phyloP scores from a whole-genome alignment of 768 basidiomycete species.

The Ramaria sp. region DNA sequence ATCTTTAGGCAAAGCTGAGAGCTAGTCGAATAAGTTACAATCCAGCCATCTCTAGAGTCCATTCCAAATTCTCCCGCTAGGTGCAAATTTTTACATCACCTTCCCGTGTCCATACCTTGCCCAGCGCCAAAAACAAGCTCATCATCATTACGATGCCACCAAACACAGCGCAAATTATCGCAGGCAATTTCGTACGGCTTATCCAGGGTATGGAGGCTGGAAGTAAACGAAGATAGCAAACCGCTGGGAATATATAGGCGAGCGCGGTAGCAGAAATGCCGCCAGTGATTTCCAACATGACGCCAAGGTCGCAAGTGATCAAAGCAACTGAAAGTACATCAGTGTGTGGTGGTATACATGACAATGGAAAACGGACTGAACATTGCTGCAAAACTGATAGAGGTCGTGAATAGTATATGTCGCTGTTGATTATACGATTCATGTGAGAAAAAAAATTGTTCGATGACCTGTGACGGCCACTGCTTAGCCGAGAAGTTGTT shows the following conservation, averaged over 20 bases:
- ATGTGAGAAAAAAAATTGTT: conserved; percentile 91
- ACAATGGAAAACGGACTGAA: conserved; percentile 40
- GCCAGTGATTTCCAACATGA: conserved; percentile 97
- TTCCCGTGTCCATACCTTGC: conserved; percentile 67
- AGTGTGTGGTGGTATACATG: background rate
- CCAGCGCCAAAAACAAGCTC: conserved; percentile 66
- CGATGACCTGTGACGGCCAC: conserved; percentile 55
- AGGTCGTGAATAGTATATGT: conserved; percentile 85
- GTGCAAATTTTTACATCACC: conserved; percentile 65
- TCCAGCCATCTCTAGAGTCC: background rate
- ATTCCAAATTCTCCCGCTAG: conserved; percentile 18
- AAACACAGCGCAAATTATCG: conserved; percentile 61
- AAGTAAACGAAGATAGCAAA: conserved; percentile 72
- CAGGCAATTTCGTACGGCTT: conserved; percentile 64
- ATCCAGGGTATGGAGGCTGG: conserved; percentile 50
- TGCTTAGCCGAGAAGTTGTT: background rate
- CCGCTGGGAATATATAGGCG: conserved; percentile 87
- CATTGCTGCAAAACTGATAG: conserved; percentile 74
- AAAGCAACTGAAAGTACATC: conserved; percentile 55
- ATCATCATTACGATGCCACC: conserved; percentile 68
- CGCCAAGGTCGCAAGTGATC: conserved; percentile 93
- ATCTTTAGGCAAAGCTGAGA: too few relatives aligned
- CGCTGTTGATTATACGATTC: conserved; percentile 73
- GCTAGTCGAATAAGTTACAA: background rate
- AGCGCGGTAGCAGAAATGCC: conserved; percentile 88